Base-by-base conservation (phyloP, 805 yeast genomes). In the Teunomyces panamensis region DNA sequence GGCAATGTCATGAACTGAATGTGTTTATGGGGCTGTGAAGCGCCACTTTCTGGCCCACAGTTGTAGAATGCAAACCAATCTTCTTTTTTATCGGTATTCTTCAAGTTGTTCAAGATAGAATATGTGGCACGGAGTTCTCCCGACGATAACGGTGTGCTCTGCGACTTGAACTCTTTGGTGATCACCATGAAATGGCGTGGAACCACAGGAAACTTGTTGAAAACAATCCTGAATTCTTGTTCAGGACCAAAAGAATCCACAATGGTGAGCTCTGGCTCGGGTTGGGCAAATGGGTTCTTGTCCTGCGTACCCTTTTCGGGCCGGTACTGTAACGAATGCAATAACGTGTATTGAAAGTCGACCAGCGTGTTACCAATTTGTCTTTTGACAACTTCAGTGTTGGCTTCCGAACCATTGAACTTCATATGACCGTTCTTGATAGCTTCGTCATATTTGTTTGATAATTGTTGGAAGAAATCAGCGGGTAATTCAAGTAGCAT, bases 11-110 rank as follows among this genome's bases (percentile, higher is more conserved):
- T 72, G 66, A 91, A 83, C 67, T 94, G 99, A 52, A 94, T 67
- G 67, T 92, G 99, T 62, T 88, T 89, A 69, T 92, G 99, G 42
- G 87, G 85, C 59, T 90, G 94, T 0, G 97, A 89, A n/a, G 96
- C 96, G 1, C 98, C 99, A 52, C 95, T 82, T 56, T 81, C 77
- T 14, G 83, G 81, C 6, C 99, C 99, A 60, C 89, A 83, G 65
- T 92, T 92, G 76, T 81, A 92, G 65, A 92, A 92, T 0, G 90
- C 90, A 62, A 91, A 74, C 75, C 87, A 85, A 48, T 79, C 74
- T 17, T 62, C 67, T 2, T 60, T 44, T 52, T 51, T 64, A 47
- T 66, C 64, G 4, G 50, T 55, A 9, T 57, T 49, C 56, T 81
- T 80, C 44, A 86, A 68, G 13, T 67, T 68, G 11, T 65, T 61